These are phyloP conservation scores for Sporisorium exsertum DNA, from an alignment of 1,284 basidiomycete genomes.

Conservation along the genomic window DNA sequence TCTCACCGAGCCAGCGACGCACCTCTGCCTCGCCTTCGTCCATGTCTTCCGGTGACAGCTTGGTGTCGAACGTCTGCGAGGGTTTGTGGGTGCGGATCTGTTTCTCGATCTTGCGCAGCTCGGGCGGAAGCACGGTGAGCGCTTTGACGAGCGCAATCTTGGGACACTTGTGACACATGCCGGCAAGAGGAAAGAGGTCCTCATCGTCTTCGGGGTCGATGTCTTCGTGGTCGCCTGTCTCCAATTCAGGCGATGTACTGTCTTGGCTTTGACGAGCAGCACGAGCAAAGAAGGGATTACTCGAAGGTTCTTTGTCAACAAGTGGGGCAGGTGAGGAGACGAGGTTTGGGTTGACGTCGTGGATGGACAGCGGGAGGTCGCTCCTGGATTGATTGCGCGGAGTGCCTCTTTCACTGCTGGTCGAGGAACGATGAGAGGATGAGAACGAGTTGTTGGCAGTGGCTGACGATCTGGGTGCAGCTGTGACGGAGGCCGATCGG, in stretches of 20 bases:
- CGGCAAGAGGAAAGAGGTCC: conserved; percentile 56
- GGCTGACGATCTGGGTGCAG: background rate
- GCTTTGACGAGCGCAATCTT: conserved; percentile 57
- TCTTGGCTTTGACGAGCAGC: conserved; percentile 20
- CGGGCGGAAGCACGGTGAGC: conserved; percentile 59
- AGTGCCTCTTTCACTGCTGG: conserved; percentile 28
- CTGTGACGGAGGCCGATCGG: conserved; percentile 19
- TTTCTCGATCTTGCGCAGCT: conserved; percentile 61
- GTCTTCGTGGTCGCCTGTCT: background rate
- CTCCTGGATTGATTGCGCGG: conserved; percentile 19
- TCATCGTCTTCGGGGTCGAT: conserved; percentile 48
- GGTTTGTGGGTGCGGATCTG: conserved; percentile 37
- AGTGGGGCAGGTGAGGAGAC: conserved; percentile 13
- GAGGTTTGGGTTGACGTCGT: conserved; percentile 26
- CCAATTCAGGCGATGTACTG: background rate
- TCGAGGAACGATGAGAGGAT: conserved; percentile 26
- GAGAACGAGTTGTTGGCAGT: conserved; percentile 3
- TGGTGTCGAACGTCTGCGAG: conserved; percentile 23
- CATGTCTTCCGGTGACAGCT: conserved; percentile 43
- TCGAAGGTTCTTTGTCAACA: conserved; percentile 14
- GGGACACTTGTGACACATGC: conserved; percentile 66
- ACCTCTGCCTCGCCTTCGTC: conserved; percentile 64
- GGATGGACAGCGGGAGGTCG: conserved; percentile 39
- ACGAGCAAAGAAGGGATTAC: conserved; percentile 27
- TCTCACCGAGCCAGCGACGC: conserved; percentile 57